Evolutionary conservation across 139 green algal genomes (phyloP), one percentile per base, ranked within the genome.

Genomic region (Monoraphidium neglectum): DNA sequence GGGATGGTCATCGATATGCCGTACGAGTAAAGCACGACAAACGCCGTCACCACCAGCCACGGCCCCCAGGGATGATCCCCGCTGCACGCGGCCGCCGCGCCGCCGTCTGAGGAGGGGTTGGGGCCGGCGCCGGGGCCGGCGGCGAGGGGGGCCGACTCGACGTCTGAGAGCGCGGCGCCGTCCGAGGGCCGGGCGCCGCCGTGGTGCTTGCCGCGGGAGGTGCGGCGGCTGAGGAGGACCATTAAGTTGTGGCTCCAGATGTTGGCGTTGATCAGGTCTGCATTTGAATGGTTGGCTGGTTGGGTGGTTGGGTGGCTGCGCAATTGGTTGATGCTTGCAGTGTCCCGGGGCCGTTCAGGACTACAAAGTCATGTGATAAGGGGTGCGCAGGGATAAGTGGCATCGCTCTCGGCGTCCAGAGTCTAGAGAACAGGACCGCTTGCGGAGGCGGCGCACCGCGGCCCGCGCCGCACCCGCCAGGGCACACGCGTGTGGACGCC

Each of bases 231-330:
- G 2, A 87, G 8, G 43, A 91, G 76, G 13, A 82, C 74, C 62
- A 91, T 63, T 23, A 91, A 69, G 74, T 91, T 91, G 84, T 91
- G 86, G 12, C 79, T 86, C 82, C 83, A 91, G 13, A 89, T 77
- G 49, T 91, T 91, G 23, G 89, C 49, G 75, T 88, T 91, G 40
- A 91, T 79, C 66, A 91, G 74, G 63, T 91, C 43, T 51, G 43
- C n/a, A n/a, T n/a, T n/a, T n/a, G n/a, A n/a, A n/a, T n/a, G n/a
- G n/a, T n/a, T n/a, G n/a, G n/a, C n/a, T n/a, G n/a, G n/a, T n/a
- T n/a, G n/a, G n/a, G n/a, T n/a, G n/a, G n/a, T n/a, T n/a, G n/a
- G n/a, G n/a, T n/a, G n/a, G n/a, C n/a, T n/a, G n/a, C n/a, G n/a
- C n/a, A n/a, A n/a, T 51, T 51, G 43, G 43, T 51, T 8, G 43